These are phyloP conservation scores for Boechera divaricarpa DNA, from an alignment of 345 rosid species.

Conservation along the genomic window DNA sequence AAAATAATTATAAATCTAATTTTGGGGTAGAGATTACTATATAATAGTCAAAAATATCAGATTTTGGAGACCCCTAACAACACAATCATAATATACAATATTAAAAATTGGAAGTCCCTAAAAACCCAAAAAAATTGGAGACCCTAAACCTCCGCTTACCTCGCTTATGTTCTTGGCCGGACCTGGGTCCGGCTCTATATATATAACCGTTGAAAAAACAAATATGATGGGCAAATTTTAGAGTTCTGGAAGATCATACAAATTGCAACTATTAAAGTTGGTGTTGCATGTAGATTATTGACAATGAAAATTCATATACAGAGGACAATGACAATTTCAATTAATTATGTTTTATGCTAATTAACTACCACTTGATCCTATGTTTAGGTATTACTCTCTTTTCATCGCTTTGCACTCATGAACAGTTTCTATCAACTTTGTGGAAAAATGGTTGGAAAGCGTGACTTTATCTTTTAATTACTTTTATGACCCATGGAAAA, in stretches of 20 bases:
- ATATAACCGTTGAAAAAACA: constrained; percentile 1
- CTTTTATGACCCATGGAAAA: constrained; percentile 39
- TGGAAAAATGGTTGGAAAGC: constrained; percentile 43
- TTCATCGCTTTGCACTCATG: constrained; percentile 34
- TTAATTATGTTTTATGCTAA: constrained; percentile 20
- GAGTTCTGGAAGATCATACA: constrained; percentile 7
- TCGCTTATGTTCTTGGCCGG: too few species aligned
- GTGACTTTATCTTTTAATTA: constrained; percentile 44
- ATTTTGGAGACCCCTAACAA: too few species aligned
- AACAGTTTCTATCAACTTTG: constrained; percentile 45
- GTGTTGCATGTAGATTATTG: constrained; percentile 13
- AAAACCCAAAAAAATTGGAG: too few species aligned
- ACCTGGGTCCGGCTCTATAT: not conserved
- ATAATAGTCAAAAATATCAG: too few species aligned
- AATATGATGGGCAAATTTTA: not conserved
- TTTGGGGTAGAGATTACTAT: too few species aligned
- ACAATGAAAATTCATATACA: constrained; percentile 19
- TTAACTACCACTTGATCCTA: constrained; percentile 37
- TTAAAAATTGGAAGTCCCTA: too few species aligned
- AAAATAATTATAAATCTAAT: too few species aligned
- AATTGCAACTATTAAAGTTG: constrained; percentile 14
- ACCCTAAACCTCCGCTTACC: too few species aligned
- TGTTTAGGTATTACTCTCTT: constrained; percentile 46
- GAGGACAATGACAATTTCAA: constrained; percentile 11
- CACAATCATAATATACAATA: too few species aligned